A percentile compares a stretch with the other conserved stretches of the same genome.
These are phyloP conservation scores for Citrus reticulata DNA, from an alignment of 345 rosid genomes.

Conservation along the genomic window DNA sequence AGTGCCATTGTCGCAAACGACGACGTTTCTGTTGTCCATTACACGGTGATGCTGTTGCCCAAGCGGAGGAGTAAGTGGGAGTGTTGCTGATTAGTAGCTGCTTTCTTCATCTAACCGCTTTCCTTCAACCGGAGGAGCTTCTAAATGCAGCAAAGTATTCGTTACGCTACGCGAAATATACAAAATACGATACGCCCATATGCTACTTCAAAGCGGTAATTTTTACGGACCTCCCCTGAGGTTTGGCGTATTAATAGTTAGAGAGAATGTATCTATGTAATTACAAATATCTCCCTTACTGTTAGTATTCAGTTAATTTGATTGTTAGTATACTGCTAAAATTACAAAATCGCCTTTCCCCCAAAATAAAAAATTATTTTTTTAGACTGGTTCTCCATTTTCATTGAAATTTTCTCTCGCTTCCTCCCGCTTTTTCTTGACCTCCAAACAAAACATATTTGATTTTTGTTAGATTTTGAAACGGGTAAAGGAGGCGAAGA, in stretches of 20 bases:
- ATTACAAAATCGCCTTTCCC: no score
- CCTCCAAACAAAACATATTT: not conserved
- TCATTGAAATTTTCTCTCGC: not conserved
- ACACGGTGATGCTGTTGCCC: not conserved
- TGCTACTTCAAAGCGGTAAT: not conserved
- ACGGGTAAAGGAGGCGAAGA: conserved; percentile 60
- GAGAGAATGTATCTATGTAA: no score
- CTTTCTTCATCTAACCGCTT: not conserved
- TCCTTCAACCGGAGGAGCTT: conserved; percentile 7
- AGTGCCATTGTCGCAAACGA: conserved; percentile 97
- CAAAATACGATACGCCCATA: not conserved
- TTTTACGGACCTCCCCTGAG: no score
- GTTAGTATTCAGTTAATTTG: rapidly evolving
- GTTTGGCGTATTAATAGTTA: rapidly evolving
- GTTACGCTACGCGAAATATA: not conserved
- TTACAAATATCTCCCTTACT: no score
- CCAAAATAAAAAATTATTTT: no score
- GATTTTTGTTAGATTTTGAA: not conserved
- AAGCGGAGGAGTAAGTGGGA: not conserved
- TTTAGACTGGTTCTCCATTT: not conserved
- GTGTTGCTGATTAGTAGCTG: not conserved
- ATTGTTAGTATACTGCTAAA: no score
- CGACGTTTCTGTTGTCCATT: conserved; percentile 81
- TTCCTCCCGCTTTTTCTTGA: not conserved
- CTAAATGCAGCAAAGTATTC: conserved; percentile 24